Conservation (phyloP, 768 basidiomycete species). For the Multifurca ochricompacta region DNA sequence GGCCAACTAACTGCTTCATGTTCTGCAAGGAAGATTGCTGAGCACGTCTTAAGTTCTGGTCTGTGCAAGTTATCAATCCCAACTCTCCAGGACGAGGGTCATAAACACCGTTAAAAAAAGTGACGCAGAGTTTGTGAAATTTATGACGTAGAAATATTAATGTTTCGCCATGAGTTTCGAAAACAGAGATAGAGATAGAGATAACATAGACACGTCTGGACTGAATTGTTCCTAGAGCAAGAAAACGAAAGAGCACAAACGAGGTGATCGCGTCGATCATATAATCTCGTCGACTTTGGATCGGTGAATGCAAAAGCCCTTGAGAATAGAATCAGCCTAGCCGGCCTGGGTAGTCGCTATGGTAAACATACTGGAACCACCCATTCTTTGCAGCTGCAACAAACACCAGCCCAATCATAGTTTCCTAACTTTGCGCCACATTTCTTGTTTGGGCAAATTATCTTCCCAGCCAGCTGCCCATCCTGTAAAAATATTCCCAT, state of each 20-base stretch:
- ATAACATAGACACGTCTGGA: neutral
- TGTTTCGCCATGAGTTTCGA: neutral
- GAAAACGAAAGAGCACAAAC: constrained; percentile 1
- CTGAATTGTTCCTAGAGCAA: neutral
- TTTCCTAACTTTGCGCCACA: constrained; percentile 90
- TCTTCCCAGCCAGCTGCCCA: constrained; percentile 83
- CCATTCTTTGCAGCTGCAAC: constrained; percentile 89
- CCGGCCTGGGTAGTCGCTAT: neutral
- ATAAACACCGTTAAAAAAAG: no score
- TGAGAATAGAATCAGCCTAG: neutral
- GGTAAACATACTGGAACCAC: constrained; percentile 67
- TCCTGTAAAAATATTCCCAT: constrained; percentile 76
- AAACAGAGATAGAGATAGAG: neutral
- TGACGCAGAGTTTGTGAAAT: no score
- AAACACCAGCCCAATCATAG: constrained; percentile 94
- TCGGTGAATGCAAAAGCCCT: constrained; percentile 49
- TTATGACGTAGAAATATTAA: neutral
- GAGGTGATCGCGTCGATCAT: constrained; percentile 11
- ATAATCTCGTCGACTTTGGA: constrained; percentile 49
- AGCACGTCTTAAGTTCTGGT: no score
- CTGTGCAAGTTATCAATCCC: no score
- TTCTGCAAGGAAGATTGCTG: no score
- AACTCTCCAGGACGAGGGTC: no score
- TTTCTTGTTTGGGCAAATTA: constrained; percentile 85
- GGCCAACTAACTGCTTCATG: no score